Base-by-base conservation (phyloP, 805 yeast genomes). In the Teunomyces atbi region DNA sequence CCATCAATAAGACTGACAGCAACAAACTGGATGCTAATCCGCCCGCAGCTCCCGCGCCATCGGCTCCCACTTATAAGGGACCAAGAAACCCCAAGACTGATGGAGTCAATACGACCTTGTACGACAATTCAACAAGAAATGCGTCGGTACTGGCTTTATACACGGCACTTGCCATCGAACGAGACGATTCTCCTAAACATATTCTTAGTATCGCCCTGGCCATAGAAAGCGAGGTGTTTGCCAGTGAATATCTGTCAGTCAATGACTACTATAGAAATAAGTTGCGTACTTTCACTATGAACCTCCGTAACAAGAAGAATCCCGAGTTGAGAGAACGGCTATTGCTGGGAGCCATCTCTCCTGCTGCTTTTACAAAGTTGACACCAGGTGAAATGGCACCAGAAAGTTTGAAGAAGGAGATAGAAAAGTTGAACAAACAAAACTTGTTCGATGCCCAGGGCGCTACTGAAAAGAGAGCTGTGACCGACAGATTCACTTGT, bases 401-500 rank as follows among this genome's bases (percentile, higher is more conserved):
- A 3, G 97, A 88, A 59, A 82, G 89, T 28, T 77, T 94, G 56
- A 89, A 86, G 66, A 78, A 84, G 64, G 94, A 91, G 63, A 76
- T 91, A 55, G 95, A 89, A 59, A 83, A 86, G 58, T 78, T 94
- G 56, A 89, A 88, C 60, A 84, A 87, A 63, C 86, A 89, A 66
- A 94, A 94, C 66, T 74, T 94, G 62, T 92, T 87, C 67, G 96
- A 92, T 62, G 99, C 99, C 2, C 97, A 89, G 69, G 97, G 97
- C 58, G 98, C 99, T 5, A 90, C 89, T 5, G 94, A 92, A 59
- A 89, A 90, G 73, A 79, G 97, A 58, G 96, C 98, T 1, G 90
- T 89, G 32, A 94, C 99, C 6, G 98, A 92, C 66, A 78, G 98
- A 66, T 94, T 94, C 66, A 86, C 96, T 1, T 94, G 99, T 70